Evolutionary conservation across 208 protist species (phyloP).

Genomic region (Herpetomonas tarakana): DNA sequence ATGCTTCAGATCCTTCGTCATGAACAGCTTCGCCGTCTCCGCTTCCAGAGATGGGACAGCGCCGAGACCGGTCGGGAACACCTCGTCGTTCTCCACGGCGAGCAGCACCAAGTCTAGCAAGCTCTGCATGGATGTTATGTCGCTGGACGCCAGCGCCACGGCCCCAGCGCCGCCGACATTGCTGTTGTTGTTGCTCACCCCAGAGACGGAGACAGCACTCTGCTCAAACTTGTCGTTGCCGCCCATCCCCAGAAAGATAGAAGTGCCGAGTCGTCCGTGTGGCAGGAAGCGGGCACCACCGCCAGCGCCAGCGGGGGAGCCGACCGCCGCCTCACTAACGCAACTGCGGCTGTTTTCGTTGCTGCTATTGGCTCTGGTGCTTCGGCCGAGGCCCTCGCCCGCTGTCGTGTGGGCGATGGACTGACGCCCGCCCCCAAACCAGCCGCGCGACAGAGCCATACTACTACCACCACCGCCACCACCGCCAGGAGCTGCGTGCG

Average conservation of each 20-base stretch:
- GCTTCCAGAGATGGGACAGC: slow-evolving; percentile 19
- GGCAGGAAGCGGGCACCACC: neutral
- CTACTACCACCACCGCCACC: neutral
- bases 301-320: neutral
- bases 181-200: too few species aligned
- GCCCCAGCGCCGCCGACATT: too few species aligned
- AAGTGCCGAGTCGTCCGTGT: too few species aligned
- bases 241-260: too few species aligned
- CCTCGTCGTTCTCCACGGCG: slow-evolving; percentile 77
- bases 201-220: neutral
- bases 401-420: neutral
- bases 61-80: slow-evolving; percentile 24
- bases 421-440: neutral
- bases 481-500: neutral
- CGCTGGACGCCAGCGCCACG: slow-evolving; percentile 9
- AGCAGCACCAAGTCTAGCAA: slow-evolving; percentile 82
- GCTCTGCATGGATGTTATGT: slow-evolving; percentile 69
- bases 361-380: neutral
- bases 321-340: neutral
- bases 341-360: neutral
- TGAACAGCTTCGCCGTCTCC: slow-evolving; percentile 4
- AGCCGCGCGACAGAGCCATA: neutral
- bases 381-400: too few species aligned
- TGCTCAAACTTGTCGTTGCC: neutral
- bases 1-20: slow-evolving; percentile 32